Conservation (phyloP, 345 rosid species). For the Rhodamnia rubescens region DNA sequence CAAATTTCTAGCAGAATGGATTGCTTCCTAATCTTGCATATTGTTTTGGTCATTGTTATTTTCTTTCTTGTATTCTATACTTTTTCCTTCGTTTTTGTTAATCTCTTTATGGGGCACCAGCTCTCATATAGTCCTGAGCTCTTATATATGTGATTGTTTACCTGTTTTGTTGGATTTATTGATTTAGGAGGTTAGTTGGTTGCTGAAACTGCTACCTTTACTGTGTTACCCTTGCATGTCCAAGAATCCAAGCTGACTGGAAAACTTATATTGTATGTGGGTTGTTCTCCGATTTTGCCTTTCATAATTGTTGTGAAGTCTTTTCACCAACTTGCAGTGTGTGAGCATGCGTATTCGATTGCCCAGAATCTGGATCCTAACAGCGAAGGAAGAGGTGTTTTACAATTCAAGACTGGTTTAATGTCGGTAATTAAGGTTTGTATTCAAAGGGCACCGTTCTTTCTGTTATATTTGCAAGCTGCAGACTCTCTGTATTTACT, state of each 20-base stretch:
- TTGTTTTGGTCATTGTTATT: background rate
- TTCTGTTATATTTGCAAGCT: background rate
- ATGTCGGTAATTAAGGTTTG: conserved; percentile 92
- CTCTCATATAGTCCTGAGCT: background rate
- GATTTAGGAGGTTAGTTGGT: background rate
- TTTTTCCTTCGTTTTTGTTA: background rate
- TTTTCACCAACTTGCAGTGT: conserved; percentile 43
- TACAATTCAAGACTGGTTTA: conserved; percentile 94
- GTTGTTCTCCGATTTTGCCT: background rate
- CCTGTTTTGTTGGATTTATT: background rate
- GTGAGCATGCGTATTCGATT: conserved; percentile 93
- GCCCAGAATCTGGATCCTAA: conserved; percentile 96
- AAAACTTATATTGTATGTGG: background rate
- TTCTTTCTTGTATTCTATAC: background rate
- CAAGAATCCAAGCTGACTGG: background rate
- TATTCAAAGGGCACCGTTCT: background rate
- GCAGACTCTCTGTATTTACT: background rate
- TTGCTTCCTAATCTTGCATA: background rate
- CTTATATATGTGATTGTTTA: background rate
- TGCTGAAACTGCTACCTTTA: background rate
- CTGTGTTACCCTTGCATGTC: background rate
- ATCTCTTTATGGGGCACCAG: background rate
- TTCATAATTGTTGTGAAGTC: background rate
- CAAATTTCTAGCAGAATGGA: background rate
- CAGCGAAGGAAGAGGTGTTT: conserved; percentile 96